These are phyloP conservation scores for Termitomyces sp. DNA, from an alignment of 1,284 basidiomycete genomes.

Conservation along the genomic window DNA sequence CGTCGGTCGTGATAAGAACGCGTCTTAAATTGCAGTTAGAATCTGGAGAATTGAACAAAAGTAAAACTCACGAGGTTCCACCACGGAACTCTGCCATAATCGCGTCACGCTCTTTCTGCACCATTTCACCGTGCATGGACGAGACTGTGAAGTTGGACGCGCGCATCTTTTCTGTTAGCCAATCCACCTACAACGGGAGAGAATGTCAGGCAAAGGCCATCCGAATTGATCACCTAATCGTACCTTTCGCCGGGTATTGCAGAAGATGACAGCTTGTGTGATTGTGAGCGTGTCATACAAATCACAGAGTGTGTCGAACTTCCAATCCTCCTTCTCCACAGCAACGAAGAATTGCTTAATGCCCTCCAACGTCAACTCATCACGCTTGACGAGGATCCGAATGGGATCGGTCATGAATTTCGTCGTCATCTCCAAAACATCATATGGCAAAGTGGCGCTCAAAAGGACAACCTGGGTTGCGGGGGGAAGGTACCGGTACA, in stretches of 20 bases:
- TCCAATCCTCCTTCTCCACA: slow-evolving; percentile 99
- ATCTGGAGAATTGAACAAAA: not conserved
- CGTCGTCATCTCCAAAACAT: slow-evolving; percentile 99
- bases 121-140: slow-evolving; percentile 99
- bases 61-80: slow-evolving; percentile 74
- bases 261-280: slow-evolving; percentile 99
- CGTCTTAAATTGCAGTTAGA: slow-evolving; percentile 47
- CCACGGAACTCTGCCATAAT: slow-evolving; percentile 99
- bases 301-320: slow-evolving; percentile 98
- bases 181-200: slow-evolving; percentile 71
- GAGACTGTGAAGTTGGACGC: slow-evolving; percentile 95
- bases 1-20: slow-evolving; percentile 94
- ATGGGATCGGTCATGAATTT: slow-evolving; percentile 99
- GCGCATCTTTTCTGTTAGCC: slow-evolving; percentile 98
- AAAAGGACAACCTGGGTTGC: slow-evolving; percentile 97
- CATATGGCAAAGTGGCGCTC: slow-evolving; percentile 93
- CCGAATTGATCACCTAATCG: slow-evolving; percentile 15
- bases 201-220: slow-evolving; percentile 8
- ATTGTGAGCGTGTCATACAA: slow-evolving; percentile 98
- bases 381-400: slow-evolving; percentile 98
- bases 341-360: slow-evolving; percentile 99
- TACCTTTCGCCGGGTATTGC: slow-evolving; percentile 96
- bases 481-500: slow-evolving; percentile 97
- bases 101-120: slow-evolving; percentile 95
- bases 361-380: slow-evolving; percentile 97